A percentile compares a stretch with the other conserved stretches of the same genome.
These are phyloP conservation scores for Zalerion maritima DNA, from an alignment of 495 filamentous ascomycete species.

Conservation along the genomic window DNA sequence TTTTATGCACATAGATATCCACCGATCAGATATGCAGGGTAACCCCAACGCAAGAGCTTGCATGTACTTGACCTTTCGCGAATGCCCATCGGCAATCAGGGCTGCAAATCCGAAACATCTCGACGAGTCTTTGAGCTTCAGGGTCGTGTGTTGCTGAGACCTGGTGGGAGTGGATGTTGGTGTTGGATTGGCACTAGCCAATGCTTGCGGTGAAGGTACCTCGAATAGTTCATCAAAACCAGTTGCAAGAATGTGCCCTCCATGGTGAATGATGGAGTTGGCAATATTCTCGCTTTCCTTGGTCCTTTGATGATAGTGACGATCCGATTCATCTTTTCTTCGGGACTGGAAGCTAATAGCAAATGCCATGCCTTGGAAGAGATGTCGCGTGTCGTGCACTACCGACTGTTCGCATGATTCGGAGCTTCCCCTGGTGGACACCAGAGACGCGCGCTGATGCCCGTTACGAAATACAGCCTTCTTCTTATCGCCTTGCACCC, in stretches of 20 bases:
- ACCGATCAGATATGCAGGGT: constrained; percentile 66
- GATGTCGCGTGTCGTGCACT: constrained; percentile 8
- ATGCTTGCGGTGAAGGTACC: constrained; percentile 19
- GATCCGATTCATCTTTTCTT: no score
- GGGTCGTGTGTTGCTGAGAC: constrained; percentile 7
- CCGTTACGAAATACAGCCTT: no score
- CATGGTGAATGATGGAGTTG: constrained; percentile 39
- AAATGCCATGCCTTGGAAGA: constrained; percentile 71
- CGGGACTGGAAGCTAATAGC: constrained; percentile 59
- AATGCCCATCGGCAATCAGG: constrained; percentile 75
- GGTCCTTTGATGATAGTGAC: no score
- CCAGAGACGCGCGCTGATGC: no score
- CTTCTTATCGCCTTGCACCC: no score
- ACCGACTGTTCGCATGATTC: no score
- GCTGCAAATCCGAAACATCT: constrained; percentile 58
- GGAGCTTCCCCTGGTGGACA: no score
- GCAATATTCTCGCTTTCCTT: constrained; percentile 38
- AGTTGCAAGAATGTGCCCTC: constrained; percentile 54
- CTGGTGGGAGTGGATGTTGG: not conserved
- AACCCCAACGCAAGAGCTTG: constrained; percentile 85
- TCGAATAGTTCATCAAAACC: constrained; percentile 83
- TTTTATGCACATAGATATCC: constrained; percentile 61
- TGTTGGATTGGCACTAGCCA: constrained; percentile 1
- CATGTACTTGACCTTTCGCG: constrained; percentile 84
- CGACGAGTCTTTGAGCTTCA: constrained; percentile 26